Conservation (phyloP, 192 early-diverging fungal species). For the Phlyctochytrium bullatum region DNA sequence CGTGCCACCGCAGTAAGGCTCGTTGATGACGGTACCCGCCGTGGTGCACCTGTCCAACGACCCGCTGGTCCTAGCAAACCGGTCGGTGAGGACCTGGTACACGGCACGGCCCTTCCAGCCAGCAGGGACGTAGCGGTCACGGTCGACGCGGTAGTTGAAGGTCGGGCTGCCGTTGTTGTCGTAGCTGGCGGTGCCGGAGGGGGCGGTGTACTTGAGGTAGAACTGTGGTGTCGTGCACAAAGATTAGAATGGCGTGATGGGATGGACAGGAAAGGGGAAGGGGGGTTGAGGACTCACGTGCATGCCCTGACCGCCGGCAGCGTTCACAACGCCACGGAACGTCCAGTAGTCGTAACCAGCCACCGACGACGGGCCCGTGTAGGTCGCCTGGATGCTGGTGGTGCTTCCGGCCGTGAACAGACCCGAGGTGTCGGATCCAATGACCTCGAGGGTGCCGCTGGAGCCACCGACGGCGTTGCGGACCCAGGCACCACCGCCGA, state of each 20-base stretch:
- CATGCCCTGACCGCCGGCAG: no score
- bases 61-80: conserved; percentile 35
- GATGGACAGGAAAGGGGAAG: no score
- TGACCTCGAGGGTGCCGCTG: neutral
- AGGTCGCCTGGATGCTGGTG: neutral
- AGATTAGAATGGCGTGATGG: no score
- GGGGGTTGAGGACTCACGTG: no score
- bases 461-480: neutral
- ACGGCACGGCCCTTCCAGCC: conserved; percentile 41
- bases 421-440: neutral
- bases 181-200: neutral
- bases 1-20: conserved; percentile 50
- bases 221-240: no score
- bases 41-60: neutral
- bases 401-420: neutral
- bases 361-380: neutral
- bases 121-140: neutral
- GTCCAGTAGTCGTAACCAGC: neutral
- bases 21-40: conserved; percentile 11
- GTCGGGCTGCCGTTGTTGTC: neutral
- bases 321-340: neutral
- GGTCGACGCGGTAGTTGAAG: neutral
- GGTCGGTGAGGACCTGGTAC: conserved; percentile 47
- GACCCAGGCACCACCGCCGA: neutral
- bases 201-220: neutral